Evolutionary conservation across 805 yeast species (phyloP).

Genomic region (Saccharomycopsis microspora): DNA sequence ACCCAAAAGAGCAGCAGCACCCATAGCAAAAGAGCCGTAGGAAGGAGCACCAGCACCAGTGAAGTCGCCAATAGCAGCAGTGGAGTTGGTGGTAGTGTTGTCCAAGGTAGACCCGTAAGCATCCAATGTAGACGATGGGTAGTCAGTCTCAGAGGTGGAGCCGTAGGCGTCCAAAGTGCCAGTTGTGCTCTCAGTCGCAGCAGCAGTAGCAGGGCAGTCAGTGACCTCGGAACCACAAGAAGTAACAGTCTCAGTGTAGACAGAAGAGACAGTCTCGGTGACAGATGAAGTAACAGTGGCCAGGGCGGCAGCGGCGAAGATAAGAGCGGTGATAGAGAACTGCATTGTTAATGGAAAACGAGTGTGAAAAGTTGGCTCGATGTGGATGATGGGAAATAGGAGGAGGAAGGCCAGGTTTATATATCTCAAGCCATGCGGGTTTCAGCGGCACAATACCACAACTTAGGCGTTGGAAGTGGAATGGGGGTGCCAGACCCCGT

Average conservation of each 20-base stretch:
- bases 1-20: constrained; percentile 12
- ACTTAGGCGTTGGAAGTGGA: no score
- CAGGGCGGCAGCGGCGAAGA: constrained; percentile 19
- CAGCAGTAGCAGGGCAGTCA: constrained; percentile 15
- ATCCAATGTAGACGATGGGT: constrained; percentile 9
- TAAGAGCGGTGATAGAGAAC: constrained; percentile 29
- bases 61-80: neutral
- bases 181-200: neutral
- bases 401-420: no score
- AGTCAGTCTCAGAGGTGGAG: constrained; percentile 2
- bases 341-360: constrained; percentile 23
- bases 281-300: constrained; percentile 24
- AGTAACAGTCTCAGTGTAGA: constrained; percentile 17
- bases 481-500: no score
- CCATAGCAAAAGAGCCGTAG: constrained; percentile 5
- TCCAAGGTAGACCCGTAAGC: constrained; percentile 9
- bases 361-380: no score
- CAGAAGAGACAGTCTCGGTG: constrained; percentile 16
- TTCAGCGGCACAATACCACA: no score
- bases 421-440: no score
- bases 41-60: constrained; percentile 1
- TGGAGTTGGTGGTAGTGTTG: constrained; percentile 1
- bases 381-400: no score
- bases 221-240: constrained; percentile 20
- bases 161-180: constrained; percentile 15